Conservation (phyloP, 2,329 filamentous ascomycete genomes). For the Claviceps lovelessii region DNA sequence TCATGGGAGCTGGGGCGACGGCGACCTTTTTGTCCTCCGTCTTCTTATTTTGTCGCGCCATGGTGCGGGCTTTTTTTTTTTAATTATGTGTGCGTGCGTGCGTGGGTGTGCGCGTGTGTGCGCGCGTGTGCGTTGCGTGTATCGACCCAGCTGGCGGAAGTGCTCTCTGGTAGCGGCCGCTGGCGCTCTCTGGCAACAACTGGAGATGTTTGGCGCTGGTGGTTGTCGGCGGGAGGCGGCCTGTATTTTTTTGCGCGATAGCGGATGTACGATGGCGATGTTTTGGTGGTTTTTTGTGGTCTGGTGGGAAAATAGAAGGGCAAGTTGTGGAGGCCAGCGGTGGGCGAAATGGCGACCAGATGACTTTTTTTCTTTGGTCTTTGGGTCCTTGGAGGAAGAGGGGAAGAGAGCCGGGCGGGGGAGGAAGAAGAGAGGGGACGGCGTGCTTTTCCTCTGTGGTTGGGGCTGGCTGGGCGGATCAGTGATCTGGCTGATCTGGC, state of each 20-base stretch:
- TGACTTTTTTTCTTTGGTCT: background rate
- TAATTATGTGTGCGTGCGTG: too few species aligned
- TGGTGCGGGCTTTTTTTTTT: conserved; percentile 12
- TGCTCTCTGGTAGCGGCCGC: background rate
- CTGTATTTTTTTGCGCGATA: conserved; percentile 2
- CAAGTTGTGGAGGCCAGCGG: background rate
- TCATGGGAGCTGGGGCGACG: conserved; percentile 18
- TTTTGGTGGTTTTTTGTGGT: conserved; percentile 1
- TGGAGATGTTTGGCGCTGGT: conserved; percentile 6
- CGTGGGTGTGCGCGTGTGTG: too few species aligned
- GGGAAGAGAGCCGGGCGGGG: background rate
- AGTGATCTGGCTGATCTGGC: background rate
- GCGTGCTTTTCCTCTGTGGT: background rate
- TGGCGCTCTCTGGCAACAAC: conserved; percentile 2
- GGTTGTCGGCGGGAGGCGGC: conserved; percentile 6
- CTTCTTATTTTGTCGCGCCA: conserved; percentile 34
- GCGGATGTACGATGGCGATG: conserved; percentile 5
- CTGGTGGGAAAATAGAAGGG: background rate
- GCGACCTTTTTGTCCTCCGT: conserved; percentile 24
- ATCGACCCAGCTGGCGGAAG: background rate
- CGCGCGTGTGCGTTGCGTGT: too few species aligned
- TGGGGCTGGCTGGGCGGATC: background rate
- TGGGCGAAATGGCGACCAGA: background rate
- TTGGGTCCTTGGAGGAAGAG: too few species aligned
- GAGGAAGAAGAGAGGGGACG: background rate